These are phyloP conservation scores for Lactifluus echinatus DNA, from an alignment of 768 basidiomycete genomes.

Conservation along the genomic window DNA sequence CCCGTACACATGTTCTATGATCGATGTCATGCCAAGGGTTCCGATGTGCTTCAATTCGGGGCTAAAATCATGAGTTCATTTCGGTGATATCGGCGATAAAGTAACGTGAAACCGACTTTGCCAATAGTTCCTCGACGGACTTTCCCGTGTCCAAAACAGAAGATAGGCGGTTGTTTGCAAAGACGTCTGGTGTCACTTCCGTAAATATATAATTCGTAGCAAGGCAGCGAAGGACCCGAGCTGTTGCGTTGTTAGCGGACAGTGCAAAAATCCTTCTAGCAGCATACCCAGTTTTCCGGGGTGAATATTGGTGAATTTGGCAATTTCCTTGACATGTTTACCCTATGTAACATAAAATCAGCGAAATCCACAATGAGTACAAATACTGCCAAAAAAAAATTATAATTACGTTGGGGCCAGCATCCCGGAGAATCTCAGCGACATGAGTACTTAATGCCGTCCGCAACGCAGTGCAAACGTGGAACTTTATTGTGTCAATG, in stretches of 20 bases:
- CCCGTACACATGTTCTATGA: slow-evolving; percentile 10
- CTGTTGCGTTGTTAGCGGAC: too few relatives aligned
- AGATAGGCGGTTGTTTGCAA: slow-evolving; percentile 26
- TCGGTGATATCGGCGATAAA: background rate
- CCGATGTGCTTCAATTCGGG: slow-evolving; percentile 5
- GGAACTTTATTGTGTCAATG: background rate
- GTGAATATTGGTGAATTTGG: slow-evolving; percentile 23
- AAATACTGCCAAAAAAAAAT: too few relatives aligned
- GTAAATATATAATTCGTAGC: slow-evolving; percentile 26
- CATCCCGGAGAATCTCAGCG: slow-evolving; percentile 17
- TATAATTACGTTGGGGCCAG: slow-evolving; percentile 8
- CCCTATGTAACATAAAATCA: slow-evolving; percentile 4
- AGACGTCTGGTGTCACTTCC: slow-evolving; percentile 24
- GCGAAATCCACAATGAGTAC: too few relatives aligned
- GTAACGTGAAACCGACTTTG: background rate
- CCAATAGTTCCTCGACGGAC: slow-evolving; percentile 21
- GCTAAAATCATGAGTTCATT: background rate
- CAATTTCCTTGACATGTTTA: slow-evolving; percentile 32
- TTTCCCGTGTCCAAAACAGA: too few relatives aligned
- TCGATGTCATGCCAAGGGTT: slow-evolving; percentile 7
- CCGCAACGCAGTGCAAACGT: background rate
- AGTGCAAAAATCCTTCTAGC: too few relatives aligned
- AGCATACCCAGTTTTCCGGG: too few relatives aligned
- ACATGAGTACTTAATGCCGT: background rate
- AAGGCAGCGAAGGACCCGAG: slow-evolving; percentile 25